Evolutionary conservation across 2,329 filamentous ascomycete species (phyloP), one percentile per base, ranked within the genome.

Genomic region (Graphiopsis chlorocephala): DNA sequence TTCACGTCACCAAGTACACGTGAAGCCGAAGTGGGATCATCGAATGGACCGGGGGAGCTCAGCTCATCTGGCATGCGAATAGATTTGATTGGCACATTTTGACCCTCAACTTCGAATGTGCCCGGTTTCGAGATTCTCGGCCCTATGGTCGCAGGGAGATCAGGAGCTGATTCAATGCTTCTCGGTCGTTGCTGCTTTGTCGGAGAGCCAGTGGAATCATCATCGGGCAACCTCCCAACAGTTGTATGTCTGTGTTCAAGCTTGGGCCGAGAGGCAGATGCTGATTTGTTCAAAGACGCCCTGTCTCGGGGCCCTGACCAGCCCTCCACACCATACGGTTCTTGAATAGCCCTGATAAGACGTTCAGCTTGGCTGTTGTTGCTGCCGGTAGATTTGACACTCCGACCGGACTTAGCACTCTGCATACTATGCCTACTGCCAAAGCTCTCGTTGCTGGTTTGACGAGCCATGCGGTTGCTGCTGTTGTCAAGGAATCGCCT

Each of bases 281-380:
- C 17, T 10, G 57, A 31, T 11, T 67, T 66, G 31, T 31, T n/a
- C 6, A 33, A 53, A n/a, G 31, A n/a, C 11, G 57, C 50, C 17
- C 33, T 42, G n/a, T 42, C n/a, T 15, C 61, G 53, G 7, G 61
- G 33, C 1, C 56, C 63, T 4, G 63, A 42, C 70, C 70, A 69
- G n/a, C 73, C 72, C 26, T 74, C 71, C 20, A 76, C 71, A 25
- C 68, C 63, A 61, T 81, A 76, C 0, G 89, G 85, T 12, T 85
- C 87, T 70, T 88, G 85, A 2, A 92, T 90, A 2, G 89, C 89
- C 72, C 91, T 85, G 26, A 92, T 91, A 14, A 92, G 78, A 29
- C 89, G 81, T 66, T 92, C 89, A 0, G 89, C 87, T 69, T 91
- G 88, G 69, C 86, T 88, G 70, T 79, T 82, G 42, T 73, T 78